Percentiles rank a stretch among this genome's conserved stretches.
Conservation (phyloP, 2,329 filamentous ascomycete genomes). For the Colletotrichum sp. region DNA sequence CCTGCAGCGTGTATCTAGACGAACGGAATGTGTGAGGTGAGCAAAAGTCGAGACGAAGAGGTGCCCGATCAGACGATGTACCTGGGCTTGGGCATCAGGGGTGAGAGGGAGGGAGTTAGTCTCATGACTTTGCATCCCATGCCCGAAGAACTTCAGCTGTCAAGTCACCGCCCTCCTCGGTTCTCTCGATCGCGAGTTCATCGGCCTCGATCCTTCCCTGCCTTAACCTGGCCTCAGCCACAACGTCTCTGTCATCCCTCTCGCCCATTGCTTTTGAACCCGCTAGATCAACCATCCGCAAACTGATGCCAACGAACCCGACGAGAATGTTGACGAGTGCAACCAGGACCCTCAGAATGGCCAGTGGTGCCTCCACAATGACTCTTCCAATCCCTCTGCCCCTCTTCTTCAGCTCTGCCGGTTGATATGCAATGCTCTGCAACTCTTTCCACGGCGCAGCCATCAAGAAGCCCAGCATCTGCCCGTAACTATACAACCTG, state of each 20-base stretch:
- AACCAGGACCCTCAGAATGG: background rate
- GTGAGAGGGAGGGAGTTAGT: background rate
- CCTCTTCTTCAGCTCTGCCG: background rate
- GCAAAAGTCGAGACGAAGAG: background rate
- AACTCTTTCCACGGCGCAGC: background rate
- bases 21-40: background rate
- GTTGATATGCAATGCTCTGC: background rate
- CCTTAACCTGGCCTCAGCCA: constrained; percentile 2
- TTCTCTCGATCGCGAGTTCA: background rate
- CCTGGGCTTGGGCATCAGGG: background rate
- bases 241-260: background rate
- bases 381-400: background rate
- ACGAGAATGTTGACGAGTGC: background rate
- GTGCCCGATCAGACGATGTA: background rate
- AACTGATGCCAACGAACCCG: background rate
- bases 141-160: background rate
- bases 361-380: background rate
- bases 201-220: constrained; percentile 9
- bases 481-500: background rate
- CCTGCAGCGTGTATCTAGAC: background rate
- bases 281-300: background rate
- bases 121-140: background rate
- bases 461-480: constrained; percentile 13
- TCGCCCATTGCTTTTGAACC: constrained; percentile 9
- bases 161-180: background rate